These are phyloP conservation scores for Pyrenochaeta sp. DNA, from an alignment of 2,329 filamentous ascomycete genomes.

Conservation along the genomic window DNA sequence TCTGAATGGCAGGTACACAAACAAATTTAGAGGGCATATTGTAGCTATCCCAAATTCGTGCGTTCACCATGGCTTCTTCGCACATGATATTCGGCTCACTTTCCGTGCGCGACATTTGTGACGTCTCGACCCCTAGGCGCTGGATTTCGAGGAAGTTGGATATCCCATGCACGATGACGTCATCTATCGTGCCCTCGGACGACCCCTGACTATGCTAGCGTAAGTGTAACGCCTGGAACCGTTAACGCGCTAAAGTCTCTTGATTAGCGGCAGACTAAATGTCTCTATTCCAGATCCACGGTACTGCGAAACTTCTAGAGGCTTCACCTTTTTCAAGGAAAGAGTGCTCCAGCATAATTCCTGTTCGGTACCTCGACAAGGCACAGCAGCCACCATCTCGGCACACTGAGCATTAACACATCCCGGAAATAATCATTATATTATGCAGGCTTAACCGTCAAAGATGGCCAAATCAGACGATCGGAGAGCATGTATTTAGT, in stretches of 20 bases:
- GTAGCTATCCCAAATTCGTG: not conserved
- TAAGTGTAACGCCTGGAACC: not conserved
- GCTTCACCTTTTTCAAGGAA: too few relatives aligned
- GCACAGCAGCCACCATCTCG: too few relatives aligned
- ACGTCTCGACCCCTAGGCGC: too few relatives aligned
- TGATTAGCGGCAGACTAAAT: not conserved
- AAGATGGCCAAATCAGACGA: not conserved
- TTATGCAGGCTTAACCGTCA: not conserved
- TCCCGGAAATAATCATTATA: too few relatives aligned
- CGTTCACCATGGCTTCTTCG: not conserved
- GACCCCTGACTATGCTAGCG: slow-evolving; percentile 1
- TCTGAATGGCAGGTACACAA: not conserved
- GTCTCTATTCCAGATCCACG: not conserved
- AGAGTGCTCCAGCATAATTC: too few relatives aligned
- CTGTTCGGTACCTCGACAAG: too few relatives aligned
- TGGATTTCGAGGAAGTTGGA: not conserved
- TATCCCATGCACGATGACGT: not conserved
- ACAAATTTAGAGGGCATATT: not conserved
- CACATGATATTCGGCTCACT: not conserved
- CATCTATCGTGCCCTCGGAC: not conserved
- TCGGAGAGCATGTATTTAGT: slow-evolving; percentile 12
- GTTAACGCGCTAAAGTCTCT: not conserved
- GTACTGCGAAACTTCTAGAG: not conserved
- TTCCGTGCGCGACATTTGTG: not conserved
- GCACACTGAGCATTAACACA: too few relatives aligned